Base-by-base conservation (phyloP, 2,329 filamentous ascomycete genomes). In the Colletotrichum filicis region DNA sequence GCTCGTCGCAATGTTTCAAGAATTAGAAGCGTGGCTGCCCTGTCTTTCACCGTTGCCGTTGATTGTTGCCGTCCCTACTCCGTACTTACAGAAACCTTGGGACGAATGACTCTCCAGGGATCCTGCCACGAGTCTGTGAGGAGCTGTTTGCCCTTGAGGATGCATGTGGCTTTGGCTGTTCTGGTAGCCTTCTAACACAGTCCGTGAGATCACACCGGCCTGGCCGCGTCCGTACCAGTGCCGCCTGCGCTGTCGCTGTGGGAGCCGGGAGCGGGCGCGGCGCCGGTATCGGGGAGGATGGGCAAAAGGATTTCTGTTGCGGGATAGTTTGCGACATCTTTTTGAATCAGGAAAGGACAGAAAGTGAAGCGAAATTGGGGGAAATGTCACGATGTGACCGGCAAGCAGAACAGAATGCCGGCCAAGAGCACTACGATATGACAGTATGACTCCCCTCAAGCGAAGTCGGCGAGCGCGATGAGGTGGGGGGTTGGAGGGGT, bases 1-100 rank as follows among this genome's bases (percentile, higher is more conserved):
- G 52, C 19, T 42, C 52, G 64, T 52, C 26, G 64, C 16, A 22
- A 12, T 42, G 68, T 71, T 68, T 68, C 68, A 30, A 35, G 19
- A 35, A 35, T 35, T 1, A 35, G 32, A 12, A 22, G 59, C 59
- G n/a, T 49, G 19, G 16, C 42, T 49, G 35, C 24, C 16, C 37
- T n/a, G 53, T 26, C 19, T 28, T 26, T 42, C 7, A 46, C 28
- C 52, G 49, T n/a, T 22, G 37, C 37, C 56, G 56, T 19, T 28
- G 19, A 1, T 14, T 4, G 42, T n/a, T n/a, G 42, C 42, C 26
- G 37, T 19, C 37, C 14, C 37, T 42, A 42, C 37, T 19, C 37
- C 14, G 14, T 42, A 42, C 37, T 19, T n/a, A 3, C 30, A 42
- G 24, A 22, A 12, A 24, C 16, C 59, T 59, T 55, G 65, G 46